These are phyloP conservation scores for Phytopythium sindhum DNA, from an alignment of 352 stramenopile species.

Conservation along the genomic window DNA sequence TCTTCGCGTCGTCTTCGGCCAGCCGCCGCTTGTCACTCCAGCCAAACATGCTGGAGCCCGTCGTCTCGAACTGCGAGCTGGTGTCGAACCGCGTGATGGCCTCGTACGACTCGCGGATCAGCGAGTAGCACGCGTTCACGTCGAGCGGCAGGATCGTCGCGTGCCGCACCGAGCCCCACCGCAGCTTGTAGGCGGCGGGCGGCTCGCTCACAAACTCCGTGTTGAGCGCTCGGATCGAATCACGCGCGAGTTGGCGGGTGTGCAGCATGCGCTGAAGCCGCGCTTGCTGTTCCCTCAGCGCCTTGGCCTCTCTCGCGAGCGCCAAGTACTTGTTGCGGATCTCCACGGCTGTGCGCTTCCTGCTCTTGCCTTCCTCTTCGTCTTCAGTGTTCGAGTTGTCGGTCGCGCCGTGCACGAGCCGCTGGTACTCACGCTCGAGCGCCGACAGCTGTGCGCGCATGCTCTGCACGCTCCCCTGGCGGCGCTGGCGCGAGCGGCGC, in stretches of 20 bases:
- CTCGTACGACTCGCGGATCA: slow-evolving; percentile 59
- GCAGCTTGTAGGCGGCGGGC: slow-evolving; percentile 10
- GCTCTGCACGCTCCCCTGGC: slow-evolving; percentile 37
- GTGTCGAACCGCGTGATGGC: slow-evolving; percentile 49
- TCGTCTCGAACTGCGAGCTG: slow-evolving; percentile 38
- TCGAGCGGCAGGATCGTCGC: slow-evolving; percentile 30
- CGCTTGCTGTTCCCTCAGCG: slow-evolving; percentile 47
- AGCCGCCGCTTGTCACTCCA: slow-evolving; percentile 58
- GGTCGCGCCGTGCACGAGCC: slow-evolving; percentile 13
- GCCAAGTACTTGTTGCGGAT: slow-evolving; percentile 32
- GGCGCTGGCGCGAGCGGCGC: slow-evolving; percentile 50
- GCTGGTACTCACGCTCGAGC: slow-evolving; percentile 43
- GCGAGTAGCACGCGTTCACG: slow-evolving; percentile 25
- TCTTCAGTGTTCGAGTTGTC: slow-evolving; percentile 3
- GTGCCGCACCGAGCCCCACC: slow-evolving; percentile 27
- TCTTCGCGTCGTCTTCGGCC: slow-evolving; percentile 33
- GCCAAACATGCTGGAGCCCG: slow-evolving; percentile 45
- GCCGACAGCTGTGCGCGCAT: slow-evolving; percentile 54
- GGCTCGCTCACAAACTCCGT: slow-evolving; percentile 23
- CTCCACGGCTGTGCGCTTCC: slow-evolving; percentile 13
- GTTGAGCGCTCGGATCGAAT: slow-evolving; percentile 28
- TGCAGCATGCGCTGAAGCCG: slow-evolving; percentile 47
- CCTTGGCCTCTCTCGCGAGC: slow-evolving; percentile 36
- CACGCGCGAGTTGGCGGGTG: slow-evolving; percentile 52
- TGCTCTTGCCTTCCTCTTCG: slow-evolving; percentile 10